Percentiles rank a stretch among this genome's conserved stretches.
phyloP scores from a whole-genome alignment of 805 yeast genomes.

The Myxozyma neglecta region DNA sequence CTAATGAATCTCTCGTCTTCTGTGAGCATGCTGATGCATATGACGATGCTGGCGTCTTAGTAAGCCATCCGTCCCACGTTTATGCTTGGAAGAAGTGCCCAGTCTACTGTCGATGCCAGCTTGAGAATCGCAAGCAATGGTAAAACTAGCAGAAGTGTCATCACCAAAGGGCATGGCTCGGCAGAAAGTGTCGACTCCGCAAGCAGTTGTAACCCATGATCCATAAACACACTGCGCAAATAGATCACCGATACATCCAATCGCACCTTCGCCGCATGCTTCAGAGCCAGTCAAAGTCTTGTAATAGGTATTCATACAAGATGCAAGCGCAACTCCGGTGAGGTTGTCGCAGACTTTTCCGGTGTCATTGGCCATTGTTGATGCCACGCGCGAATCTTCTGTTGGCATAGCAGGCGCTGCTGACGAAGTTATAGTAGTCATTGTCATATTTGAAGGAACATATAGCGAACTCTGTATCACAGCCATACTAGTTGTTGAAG shows the following conservation, averaged over 20 bases:
- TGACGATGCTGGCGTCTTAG: constrained; percentile 13
- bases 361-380: neutral
- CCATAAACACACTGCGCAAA: constrained; percentile 60
- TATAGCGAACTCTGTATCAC: neutral
- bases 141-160: neutral
- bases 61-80: neutral
- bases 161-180: constrained; percentile 48
- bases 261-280: constrained; percentile 46
- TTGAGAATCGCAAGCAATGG: constrained; percentile 27
- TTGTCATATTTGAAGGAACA: neutral
- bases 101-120: constrained; percentile 16
- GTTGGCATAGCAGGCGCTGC: constrained; percentile 29
- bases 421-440: neutral
- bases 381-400: constrained; percentile 26
- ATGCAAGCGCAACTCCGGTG: constrained; percentile 22
- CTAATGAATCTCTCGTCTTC: neutral
- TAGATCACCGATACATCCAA: constrained; percentile 54
- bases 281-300: constrained; percentile 10
- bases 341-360: constrained; percentile 8
- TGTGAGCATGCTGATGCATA: constrained; percentile 6
- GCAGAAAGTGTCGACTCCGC: constrained; percentile 67
- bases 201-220: constrained; percentile 55
- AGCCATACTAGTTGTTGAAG: constrained; percentile 7
- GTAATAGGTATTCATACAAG: constrained; percentile 19
- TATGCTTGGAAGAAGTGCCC: constrained; percentile 6